These are phyloP conservation scores for Cucurbita ficifolia DNA, from an alignment of 306 rosid species.

Conservation along the genomic window DNA sequence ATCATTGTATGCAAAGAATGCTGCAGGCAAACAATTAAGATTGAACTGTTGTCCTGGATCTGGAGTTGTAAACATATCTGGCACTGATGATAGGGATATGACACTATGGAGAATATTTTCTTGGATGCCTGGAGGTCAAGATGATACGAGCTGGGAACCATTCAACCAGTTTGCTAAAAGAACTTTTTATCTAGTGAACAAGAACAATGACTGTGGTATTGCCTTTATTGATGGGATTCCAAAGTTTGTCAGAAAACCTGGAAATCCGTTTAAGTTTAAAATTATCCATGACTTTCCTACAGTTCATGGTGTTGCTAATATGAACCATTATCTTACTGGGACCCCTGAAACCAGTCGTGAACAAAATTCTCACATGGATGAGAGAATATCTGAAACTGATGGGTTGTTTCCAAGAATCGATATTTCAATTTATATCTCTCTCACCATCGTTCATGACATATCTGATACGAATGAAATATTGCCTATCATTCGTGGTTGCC, in stretches of 20 bases:
- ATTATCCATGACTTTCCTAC: conserved; percentile 32
- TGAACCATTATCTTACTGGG: conserved; percentile 22
- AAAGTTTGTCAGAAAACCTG: conserved; percentile 76
- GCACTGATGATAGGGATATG: conserved; percentile 36
- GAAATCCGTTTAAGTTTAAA: conserved; percentile 82
- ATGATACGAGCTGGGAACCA: conserved; percentile 47
- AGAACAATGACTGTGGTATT: conserved; percentile 65
- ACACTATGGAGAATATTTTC: conserved; percentile 54
- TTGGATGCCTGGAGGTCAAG: conserved; percentile 29
- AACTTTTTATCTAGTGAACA: conserved; percentile 60
- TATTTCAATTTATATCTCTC: conserved; percentile 41
- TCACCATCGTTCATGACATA: conserved; percentile 58
- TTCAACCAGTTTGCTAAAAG: conserved; percentile 36
- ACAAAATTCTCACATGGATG: conserved; percentile 15
- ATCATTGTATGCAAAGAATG: conserved; percentile 74
- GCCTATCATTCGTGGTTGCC: conserved; percentile 53
- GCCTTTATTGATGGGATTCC: conserved; percentile 71
- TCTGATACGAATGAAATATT: conserved; percentile 40
- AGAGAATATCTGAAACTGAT: conserved; percentile 19
- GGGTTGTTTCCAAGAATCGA: conserved; percentile 43
- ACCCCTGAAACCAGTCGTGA: conserved; percentile 22
- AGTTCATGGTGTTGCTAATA: conserved; percentile 22
- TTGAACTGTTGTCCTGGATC: conserved; percentile 62
- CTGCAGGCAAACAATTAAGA: conserved; percentile 51
- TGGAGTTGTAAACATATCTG: conserved; percentile 60